Evolutionary conservation across 768 basidiomycete species (phyloP).

Genomic region (Trametes elegans): DNA sequence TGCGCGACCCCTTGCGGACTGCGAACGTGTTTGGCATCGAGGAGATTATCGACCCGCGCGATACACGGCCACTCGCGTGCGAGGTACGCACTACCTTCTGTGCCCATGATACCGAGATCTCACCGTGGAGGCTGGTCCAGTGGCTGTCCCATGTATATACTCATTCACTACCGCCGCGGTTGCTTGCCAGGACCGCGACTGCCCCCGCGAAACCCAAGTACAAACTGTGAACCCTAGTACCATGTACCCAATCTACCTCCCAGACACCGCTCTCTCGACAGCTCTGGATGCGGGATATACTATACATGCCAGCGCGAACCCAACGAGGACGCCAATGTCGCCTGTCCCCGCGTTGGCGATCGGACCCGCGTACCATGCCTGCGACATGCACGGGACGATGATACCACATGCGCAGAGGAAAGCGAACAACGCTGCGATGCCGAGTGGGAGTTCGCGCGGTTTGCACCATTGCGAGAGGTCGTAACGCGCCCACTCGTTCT

Average conservation of each 20-base stretch:
- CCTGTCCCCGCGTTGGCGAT: slow-evolving; percentile 44
- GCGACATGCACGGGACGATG: slow-evolving; percentile 48
- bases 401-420: slow-evolving; percentile 39
- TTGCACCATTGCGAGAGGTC: slow-evolving; percentile 37
- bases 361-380: slow-evolving; percentile 51
- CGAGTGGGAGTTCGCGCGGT: slow-evolving; percentile 37
- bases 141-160: slow-evolving; percentile 17
- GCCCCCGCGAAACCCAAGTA: neutral
- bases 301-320: slow-evolving; percentile 33
- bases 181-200: neutral
- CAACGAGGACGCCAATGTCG: slow-evolving; percentile 47
- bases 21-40: slow-evolving; percentile 18
- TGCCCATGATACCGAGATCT: too few relatives aligned
- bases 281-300: slow-evolving; percentile 31
- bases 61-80: slow-evolving; percentile 18
- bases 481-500: slow-evolving; percentile 35
- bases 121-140: neutral
- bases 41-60: slow-evolving; percentile 21
- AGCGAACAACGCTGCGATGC: slow-evolving; percentile 40
- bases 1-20: slow-evolving; percentile 13
- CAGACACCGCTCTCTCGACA: slow-evolving; percentile 26
- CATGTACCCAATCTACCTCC: neutral
- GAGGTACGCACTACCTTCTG: neutral
- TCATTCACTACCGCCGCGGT: slow-evolving; percentile 8
- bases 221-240: slow-evolving; percentile 8